Evolutionary conservation across 805 yeast species (phyloP).

Genomic region (Wickerhamiella occidentalis): DNA sequence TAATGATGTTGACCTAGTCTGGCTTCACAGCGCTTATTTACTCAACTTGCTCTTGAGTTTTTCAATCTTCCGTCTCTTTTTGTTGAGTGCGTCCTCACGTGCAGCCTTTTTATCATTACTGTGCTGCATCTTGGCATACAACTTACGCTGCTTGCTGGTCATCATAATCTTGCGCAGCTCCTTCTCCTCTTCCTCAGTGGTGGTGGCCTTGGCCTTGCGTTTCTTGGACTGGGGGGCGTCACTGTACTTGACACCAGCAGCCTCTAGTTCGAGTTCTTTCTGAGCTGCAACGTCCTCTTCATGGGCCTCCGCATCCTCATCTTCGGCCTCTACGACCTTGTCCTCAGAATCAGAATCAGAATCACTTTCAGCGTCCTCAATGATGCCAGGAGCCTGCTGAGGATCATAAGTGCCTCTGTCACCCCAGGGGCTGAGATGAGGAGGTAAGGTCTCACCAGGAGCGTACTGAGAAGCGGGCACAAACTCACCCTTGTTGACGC

Average conservation of each 20-base stretch:
- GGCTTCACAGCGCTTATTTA: too few species aligned
- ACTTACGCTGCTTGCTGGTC: constrained; percentile 89
- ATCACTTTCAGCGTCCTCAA: constrained; percentile 37
- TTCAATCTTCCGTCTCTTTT: constrained; percentile 42
- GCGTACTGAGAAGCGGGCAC: constrained; percentile 71
- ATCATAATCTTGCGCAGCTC: constrained; percentile 93
- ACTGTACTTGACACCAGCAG: constrained; percentile 70
- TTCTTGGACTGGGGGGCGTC: constrained; percentile 33
- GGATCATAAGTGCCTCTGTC: constrained; percentile 89
- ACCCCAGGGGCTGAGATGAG: constrained; percentile 98
- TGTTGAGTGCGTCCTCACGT: constrained; percentile 59
- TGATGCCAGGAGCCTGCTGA: constrained; percentile 20
- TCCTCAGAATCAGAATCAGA: constrained; percentile 43
- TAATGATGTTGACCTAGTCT: too few species aligned
- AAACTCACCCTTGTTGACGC: constrained; percentile 63
- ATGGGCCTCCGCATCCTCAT: constrained; percentile 24
- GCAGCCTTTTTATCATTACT: constrained; percentile 73
- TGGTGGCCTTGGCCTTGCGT: constrained; percentile 26
- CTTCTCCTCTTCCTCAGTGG: constrained; percentile 59
- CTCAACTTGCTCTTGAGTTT: constrained; percentile 15
- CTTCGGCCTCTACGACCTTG: constrained; percentile 20
- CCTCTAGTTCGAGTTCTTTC: constrained; percentile 82
- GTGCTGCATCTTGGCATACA: constrained; percentile 90
- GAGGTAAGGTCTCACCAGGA: constrained; percentile 92
- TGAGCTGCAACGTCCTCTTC: constrained; percentile 43